Evolutionary conservation across 2,329 filamentous ascomycete genomes (phyloP), one percentile per base, ranked within the genome.

Genomic region (Fusarium verrucosum): DNA sequence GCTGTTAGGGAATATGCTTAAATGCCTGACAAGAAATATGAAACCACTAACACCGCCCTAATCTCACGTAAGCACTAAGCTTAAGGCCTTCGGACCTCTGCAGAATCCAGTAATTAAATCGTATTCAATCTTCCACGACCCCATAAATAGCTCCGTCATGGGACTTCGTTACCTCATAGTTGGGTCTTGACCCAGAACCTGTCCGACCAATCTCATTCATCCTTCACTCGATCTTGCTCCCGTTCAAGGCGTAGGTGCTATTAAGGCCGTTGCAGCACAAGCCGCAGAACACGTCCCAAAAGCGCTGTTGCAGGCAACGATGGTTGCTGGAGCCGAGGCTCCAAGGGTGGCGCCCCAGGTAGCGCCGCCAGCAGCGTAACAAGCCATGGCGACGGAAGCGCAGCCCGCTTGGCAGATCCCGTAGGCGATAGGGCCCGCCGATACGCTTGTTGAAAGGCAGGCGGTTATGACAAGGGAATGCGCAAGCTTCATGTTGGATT

Each of bases 301-400:
- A 14, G 54, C 54, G 13, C 23, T 25, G 7, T 58, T 58, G 4
- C 41, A 49, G 1, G 51, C 54, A 3, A 40, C 14, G 16, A 49
- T 49, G 1, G 45, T 42, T 16, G 50, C 40, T 16, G 54, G 54
- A 5, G 54, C 54, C 14, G 53, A 28, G 1, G 13, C 35, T 5
- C 50, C 54, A 1, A 17, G 2, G 3, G 54, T 57, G 11, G 54
- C 54, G 26, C 54, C 50, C 54, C 40, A 57, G 2, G 50, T 56
- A 8, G 13, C 37, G 1, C 50, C 54, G 7, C 33, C 54, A 17
- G 50, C 50, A 10, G 16, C 28, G 3, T 57, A 57, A 19, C 40
- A 57, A 28, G 40, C 50, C 40, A 56, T 56, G 3, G 22, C 40
- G 10, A 57, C 23, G 6, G 26, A 7, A 4, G 50, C 28, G 10